Base-by-base conservation (phyloP, 2,329 filamentous ascomycete species). In the Colletotrichum tofieldiae region DNA sequence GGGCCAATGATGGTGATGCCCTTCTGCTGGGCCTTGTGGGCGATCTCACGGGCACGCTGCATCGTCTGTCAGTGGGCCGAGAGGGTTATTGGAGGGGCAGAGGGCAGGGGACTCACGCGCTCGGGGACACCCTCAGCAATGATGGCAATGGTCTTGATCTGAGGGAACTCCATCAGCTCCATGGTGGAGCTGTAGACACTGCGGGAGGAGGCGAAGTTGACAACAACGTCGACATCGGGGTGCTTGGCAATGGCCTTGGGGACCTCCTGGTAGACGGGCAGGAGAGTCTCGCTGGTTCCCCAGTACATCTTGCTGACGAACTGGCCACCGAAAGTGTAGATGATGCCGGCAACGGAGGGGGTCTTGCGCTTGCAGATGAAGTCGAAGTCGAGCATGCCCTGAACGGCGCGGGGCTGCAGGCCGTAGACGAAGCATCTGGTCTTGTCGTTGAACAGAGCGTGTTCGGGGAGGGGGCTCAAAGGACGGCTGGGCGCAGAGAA, bases 261-360 rank as follows among this genome's bases (percentile, higher is more conserved):
- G 61, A 95, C 93, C 81, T 94, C 91, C 88, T 99, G 96, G 91
- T 99, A 99, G 83, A 99, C 96, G 75, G 96, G 96, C 79, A 99
- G 91, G 77, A 99, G 92, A 75, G 96, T 99, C 90, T 99, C 96
- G 88, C 95, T 98, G 82, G 96, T 99, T 82, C 96, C 96, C 96
- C 96, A 99, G 93, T 99, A 99, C 96, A 99, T 98, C 93, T 99
- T 99, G 92, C 95, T 98, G 83, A 99, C 96, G 92, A 99, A 99
- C 87, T 99, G 96, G 78, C 96, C 96, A 84, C 96, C 96, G 82
- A 99, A 99, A 79, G 96, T 98, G 90, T 99, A 99, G 90, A 99
- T 98, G 87, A 99, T 98, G 83, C 95, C 96, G 77, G 96, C 96
- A 72, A 99, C 96, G 71, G 96, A 99, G 76, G 96, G 96, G 73